Percentiles rank a stretch among this genome's conserved stretches.
These are phyloP conservation scores for Solanum piurae DNA, from an alignment of 257 asterid genomes.

Conservation along the genomic window DNA sequence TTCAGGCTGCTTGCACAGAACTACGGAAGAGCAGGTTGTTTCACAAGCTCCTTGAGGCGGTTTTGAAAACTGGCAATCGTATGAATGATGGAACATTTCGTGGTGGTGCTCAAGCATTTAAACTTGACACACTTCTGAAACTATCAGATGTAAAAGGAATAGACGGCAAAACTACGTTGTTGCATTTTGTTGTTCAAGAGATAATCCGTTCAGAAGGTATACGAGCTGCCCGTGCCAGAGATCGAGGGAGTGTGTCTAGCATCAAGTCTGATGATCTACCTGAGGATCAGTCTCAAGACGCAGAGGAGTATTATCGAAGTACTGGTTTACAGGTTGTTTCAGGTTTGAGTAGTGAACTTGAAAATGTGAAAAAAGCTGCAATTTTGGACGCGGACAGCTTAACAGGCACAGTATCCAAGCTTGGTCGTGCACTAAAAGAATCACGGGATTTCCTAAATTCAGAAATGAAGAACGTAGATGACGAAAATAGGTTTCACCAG, in stretches of 20 bases:
- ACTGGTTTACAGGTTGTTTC: constrained; percentile 73
- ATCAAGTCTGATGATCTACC: constrained; percentile 32
- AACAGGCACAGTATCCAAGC: constrained; percentile 49
- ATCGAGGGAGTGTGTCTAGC: constrained; percentile 31
- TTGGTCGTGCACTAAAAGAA: constrained; percentile 32
- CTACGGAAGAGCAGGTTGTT: constrained; percentile 69
- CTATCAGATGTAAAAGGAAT: constrained; percentile 79
- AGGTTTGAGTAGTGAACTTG: constrained; percentile 57
- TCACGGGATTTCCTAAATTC: constrained; percentile 43
- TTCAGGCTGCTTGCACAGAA: constrained; percentile 88
- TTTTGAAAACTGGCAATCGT: constrained; percentile 89
- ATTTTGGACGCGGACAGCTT: constrained; percentile 48
- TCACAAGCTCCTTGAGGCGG: constrained; percentile 86
- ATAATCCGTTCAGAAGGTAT: constrained; percentile 79
- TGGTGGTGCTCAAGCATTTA: constrained; percentile 94
- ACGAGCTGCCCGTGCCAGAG: constrained; percentile 57
- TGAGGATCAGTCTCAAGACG: constrained; percentile 27
- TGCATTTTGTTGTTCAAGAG: constrained; percentile 89
- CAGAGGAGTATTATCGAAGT: constrained; percentile 47
- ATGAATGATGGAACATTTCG: constrained; percentile 92
- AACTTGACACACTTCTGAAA: constrained; percentile 79
- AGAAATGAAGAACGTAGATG: constrained; percentile 45
- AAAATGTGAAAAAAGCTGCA: constrained; percentile 69
- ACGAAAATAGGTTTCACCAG: constrained; percentile 47
- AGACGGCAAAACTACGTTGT: constrained; percentile 78